phyloP scores from a whole-genome alignment of 352 stramenopile genomes.

The Phytophthora hibernalis region DNA sequence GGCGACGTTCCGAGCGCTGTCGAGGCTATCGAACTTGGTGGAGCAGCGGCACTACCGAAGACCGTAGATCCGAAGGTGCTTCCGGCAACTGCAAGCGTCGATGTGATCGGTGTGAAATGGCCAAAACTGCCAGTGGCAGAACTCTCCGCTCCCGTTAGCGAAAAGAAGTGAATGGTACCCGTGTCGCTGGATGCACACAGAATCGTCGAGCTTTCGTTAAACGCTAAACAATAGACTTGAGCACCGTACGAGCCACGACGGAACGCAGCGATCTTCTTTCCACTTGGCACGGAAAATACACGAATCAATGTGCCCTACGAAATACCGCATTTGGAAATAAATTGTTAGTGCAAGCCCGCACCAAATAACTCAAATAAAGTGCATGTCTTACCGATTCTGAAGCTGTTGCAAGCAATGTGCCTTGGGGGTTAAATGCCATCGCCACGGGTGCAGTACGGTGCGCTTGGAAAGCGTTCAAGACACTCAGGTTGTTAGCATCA shows the following conservation, averaged over 20 bases:
- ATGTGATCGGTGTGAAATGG: slow-evolving; percentile 77
- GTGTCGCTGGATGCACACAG: slow-evolving; percentile 97
- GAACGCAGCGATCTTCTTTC: slow-evolving; percentile 93
- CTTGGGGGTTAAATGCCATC: slow-evolving; percentile 89
- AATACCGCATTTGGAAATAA: background rate
- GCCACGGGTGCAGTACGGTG: slow-evolving; percentile 88
- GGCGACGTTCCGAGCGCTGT: slow-evolving; percentile 21
- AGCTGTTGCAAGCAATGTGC: slow-evolving; percentile 89
- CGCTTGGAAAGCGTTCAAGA: slow-evolving; percentile 92
- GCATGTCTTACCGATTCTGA: slow-evolving; percentile 81
- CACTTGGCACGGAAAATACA: slow-evolving; percentile 95
- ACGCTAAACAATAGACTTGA: slow-evolving; percentile 96
- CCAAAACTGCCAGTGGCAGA: slow-evolving; percentile 83
- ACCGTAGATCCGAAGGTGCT: slow-evolving; percentile 63
- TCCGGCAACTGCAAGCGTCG: slow-evolving; percentile 74
- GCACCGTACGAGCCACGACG: slow-evolving; percentile 96
- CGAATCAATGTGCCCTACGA: slow-evolving; percentile 96
- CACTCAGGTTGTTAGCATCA: slow-evolving; percentile 92
- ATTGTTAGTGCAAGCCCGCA: background rate
- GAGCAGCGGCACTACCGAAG: slow-evolving; percentile 41
- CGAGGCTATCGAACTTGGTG: slow-evolving; percentile 13
- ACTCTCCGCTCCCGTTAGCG: slow-evolving; percentile 74
- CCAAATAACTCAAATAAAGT: background rate
- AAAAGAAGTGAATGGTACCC: slow-evolving; percentile 97
- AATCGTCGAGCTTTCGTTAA: slow-evolving; percentile 94